Evolutionary conservation across 495 filamentous ascomycete genomes (phyloP).

Genomic region (Aspergillus baeticus): DNA sequence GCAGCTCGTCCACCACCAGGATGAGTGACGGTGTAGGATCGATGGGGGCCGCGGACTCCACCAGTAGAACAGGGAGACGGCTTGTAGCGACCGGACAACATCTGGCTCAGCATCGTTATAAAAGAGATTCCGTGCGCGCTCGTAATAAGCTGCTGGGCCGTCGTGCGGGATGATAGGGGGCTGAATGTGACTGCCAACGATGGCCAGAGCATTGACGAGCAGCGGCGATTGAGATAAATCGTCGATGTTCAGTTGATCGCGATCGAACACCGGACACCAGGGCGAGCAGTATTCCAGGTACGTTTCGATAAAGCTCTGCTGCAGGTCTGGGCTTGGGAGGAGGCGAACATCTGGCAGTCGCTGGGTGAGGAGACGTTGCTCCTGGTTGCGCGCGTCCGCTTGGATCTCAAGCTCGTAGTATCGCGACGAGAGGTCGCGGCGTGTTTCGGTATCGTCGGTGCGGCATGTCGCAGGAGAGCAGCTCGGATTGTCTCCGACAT

Average conservation of each 20-base stretch:
- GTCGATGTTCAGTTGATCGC: slow-evolving; percentile 22
- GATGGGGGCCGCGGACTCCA: slow-evolving; percentile 35
- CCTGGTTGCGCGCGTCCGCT: slow-evolving; percentile 19
- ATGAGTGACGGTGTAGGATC: slow-evolving; percentile 32
- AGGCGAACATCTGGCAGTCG: slow-evolving; percentile 15
- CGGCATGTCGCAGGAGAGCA: slow-evolving; percentile 5
- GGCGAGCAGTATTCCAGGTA: slow-evolving; percentile 34
- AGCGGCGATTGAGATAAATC: slow-evolving; percentile 26
- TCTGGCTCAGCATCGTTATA: slow-evolving; percentile 34
- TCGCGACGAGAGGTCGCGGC: slow-evolving; percentile 13
- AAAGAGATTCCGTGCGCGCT: slow-evolving; percentile 27
- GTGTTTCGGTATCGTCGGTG: slow-evolving; percentile 24
- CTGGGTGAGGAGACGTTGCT: slow-evolving; percentile 21
- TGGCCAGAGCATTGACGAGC: slow-evolving; percentile 35
- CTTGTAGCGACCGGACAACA: slow-evolving; percentile 27
- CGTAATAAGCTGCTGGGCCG: slow-evolving; percentile 33
- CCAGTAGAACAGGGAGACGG: slow-evolving; percentile 37
- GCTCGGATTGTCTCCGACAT: not conserved
- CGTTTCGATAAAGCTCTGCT: slow-evolving; percentile 36
- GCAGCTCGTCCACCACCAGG: slow-evolving; percentile 41
- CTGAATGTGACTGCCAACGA: slow-evolving; percentile 31
- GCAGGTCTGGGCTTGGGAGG: slow-evolving; percentile 28
- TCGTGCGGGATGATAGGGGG: slow-evolving; percentile 35
- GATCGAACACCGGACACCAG: slow-evolving; percentile 36
- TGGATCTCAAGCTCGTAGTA: slow-evolving; percentile 17